These are phyloP conservation scores for Leccinum arenicola DNA, from an alignment of 768 basidiomycete genomes.

Conservation along the genomic window DNA sequence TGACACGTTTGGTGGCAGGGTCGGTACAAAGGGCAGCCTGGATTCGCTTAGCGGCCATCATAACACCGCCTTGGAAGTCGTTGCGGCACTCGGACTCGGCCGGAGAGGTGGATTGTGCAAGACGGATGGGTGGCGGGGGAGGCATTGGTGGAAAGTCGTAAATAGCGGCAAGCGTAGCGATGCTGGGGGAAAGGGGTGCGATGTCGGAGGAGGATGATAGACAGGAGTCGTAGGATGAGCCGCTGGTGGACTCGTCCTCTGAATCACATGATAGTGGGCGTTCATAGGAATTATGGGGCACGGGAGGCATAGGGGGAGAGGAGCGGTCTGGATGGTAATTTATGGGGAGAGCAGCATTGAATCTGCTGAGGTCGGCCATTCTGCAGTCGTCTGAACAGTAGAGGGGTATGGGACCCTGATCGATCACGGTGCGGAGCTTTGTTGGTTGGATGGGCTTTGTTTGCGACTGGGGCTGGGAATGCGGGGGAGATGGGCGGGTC, in stretches of 20 bases:
- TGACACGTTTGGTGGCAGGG: conserved; percentile 37
- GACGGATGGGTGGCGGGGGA: conserved; percentile 45
- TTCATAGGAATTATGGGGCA: conserved; percentile 39
- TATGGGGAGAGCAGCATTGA: conserved; percentile 40
- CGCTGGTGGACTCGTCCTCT: conserved; percentile 41
- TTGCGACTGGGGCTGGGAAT: conserved; percentile 20
- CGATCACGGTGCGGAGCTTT: conserved; percentile 68
- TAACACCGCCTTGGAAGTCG: conserved; percentile 57
- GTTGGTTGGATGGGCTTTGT: conserved; percentile 32
- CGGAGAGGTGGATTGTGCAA: conserved; percentile 15
- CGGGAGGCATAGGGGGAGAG: conserved; percentile 39
- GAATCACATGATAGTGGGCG: conserved; percentile 27
- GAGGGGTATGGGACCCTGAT: conserved; percentile 75
- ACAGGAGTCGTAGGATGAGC: conserved; percentile 38
- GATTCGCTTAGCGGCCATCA: conserved; percentile 66
- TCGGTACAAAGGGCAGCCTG: conserved; percentile 43
- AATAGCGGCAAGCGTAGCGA: conserved; percentile 38
- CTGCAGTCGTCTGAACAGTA: conserved; percentile 83
- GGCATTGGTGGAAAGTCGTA: conserved; percentile 54
- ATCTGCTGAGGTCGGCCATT: conserved; percentile 50
- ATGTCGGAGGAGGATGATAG: conserved; percentile 25
- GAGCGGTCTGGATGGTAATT: conserved; percentile 45
- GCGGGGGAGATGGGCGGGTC: conserved; percentile 12
- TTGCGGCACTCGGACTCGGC: conserved; percentile 33
- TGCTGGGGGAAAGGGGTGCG: conserved; percentile 26